Evolutionary conservation across 2,329 filamentous ascomycete species (phyloP), one percentile per base, ranked within the genome.

Genomic region (Paramyrothecium sp.): DNA sequence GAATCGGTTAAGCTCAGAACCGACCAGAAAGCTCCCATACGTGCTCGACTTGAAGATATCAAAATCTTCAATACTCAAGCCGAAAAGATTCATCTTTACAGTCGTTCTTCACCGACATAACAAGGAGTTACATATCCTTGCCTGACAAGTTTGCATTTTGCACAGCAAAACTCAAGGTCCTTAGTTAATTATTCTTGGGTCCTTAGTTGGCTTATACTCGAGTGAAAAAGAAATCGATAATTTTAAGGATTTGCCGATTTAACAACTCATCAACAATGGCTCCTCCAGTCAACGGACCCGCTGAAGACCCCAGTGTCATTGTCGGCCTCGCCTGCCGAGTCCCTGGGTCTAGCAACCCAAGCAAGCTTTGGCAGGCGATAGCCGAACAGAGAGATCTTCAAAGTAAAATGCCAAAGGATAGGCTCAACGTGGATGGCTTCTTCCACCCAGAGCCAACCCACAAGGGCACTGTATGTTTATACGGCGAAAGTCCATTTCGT

Each of bases 371-470:
- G 71, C 56, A 71, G 11, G 60, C 55, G 47, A 60, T 65, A 38
- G 55, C 57, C 12, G 33, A 69, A 69, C 46, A 73, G 67, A 34
- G 74, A 67, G 48, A 77, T 70, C 63, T 73, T 66, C 47, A 64
- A 53, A 57, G 53, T 44, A 70, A 72, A 44, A 71, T 78, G 13
- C 77, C 77, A 16, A 67, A 76, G 60, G 72, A 77, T 56, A 71
- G 81, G 34, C 81, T 82, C 69, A 78, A 78, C 61, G 73, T 70
- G 62, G 71, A 66, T 60, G 71, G 56, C 53, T 70, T 75, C 60
- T 71, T 75, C 58, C 73, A 77, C 53, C 72, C 75, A 1, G 64
- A 66, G 47, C 52, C 58, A 19, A 58, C 60, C 17, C 63, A 66
- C 54, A 63, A 64, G 51, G 59, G 58, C 54, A 68, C 55, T 50